phyloP scores from a whole-genome alignment of 2,329 filamentous ascomycete genomes.

The Ampelomyces quisqualis region DNA sequence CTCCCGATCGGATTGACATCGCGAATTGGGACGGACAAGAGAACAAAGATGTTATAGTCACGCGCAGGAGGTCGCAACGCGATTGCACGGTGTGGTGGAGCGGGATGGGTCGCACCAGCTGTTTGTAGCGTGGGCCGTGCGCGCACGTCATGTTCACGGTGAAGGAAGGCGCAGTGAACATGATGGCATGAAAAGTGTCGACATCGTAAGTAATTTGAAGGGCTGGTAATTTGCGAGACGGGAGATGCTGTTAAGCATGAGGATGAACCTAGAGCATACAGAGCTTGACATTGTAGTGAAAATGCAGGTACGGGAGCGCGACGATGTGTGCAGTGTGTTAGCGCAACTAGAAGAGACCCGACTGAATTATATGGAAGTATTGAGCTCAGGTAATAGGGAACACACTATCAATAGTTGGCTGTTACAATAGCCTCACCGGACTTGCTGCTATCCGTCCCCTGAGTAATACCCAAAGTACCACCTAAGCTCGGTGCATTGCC shows the following conservation, averaged over 20 bases:
- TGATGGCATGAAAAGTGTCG: background rate
- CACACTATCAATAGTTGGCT: constrained; percentile 25
- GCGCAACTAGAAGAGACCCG: too few species aligned
- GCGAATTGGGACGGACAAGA: background rate
- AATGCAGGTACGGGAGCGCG: too few species aligned
- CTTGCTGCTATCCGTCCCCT: constrained; percentile 35
- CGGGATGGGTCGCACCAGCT: background rate
- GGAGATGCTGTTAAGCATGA: too few species aligned
- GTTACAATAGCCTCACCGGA: constrained; percentile 31
- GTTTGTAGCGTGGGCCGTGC: constrained; percentile 2
- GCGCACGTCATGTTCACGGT: background rate
- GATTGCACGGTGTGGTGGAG: background rate
- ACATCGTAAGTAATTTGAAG: background rate
- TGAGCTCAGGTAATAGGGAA: too few species aligned
- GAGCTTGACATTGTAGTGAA: too few species aligned
- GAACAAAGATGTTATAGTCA: background rate
- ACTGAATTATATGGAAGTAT: too few species aligned
- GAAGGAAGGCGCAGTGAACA: constrained; percentile 1
- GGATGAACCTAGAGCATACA: too few species aligned
- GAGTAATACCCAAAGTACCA: constrained; percentile 37
- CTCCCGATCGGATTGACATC: too few species aligned
- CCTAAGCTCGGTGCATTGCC: constrained; percentile 34
- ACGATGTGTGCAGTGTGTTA: too few species aligned
- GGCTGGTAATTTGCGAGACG: background rate
- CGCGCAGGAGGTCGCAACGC: background rate